Conservation (phyloP, 352 stramenopile species). For the Pythium phragmiticola region DNA sequence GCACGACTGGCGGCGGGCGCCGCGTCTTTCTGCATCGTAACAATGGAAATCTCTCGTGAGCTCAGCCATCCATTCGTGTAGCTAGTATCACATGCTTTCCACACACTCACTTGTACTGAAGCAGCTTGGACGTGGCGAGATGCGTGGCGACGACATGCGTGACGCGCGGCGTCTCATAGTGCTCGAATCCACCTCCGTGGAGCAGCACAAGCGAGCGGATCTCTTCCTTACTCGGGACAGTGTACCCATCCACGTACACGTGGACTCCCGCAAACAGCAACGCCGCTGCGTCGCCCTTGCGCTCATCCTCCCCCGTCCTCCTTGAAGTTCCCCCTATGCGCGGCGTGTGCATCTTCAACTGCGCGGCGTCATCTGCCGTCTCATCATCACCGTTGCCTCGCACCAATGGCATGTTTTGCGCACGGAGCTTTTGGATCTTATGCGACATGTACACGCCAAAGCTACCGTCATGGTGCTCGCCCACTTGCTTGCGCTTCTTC, state of each 20-base stretch:
- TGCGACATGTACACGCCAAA: conserved; percentile 90
- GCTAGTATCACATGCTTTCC: too few relatives aligned
- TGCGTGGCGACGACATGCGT: conserved; percentile 89
- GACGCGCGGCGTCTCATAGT: conserved; percentile 83
- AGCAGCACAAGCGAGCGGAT: conserved; percentile 75
- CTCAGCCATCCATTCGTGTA: too few relatives aligned
- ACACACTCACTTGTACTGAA: conserved; percentile 69
- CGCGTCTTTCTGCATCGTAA: conserved; percentile 43
- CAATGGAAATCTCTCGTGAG: neutral
- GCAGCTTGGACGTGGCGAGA: conserved; percentile 81
- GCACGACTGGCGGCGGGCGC: conserved; percentile 70
- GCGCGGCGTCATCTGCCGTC: conserved; percentile 2
- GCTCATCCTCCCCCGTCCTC: neutral
- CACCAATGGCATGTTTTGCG: conserved; percentile 55
- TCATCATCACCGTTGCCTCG: conserved; percentile 9
- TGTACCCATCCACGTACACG: conserved; percentile 89
- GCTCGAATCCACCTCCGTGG: conserved; percentile 84
- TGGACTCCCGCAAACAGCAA: conserved; percentile 73
- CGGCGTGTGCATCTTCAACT: conserved; percentile 3
- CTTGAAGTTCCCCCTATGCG: conserved; percentile 9
- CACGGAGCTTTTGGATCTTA: conserved; percentile 89
- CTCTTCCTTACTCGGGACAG: conserved; percentile 79
- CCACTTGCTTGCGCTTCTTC: conserved; percentile 49
- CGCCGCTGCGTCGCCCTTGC: neutral
- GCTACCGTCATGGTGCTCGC: conserved; percentile 85